phyloP scores from a whole-genome alignment of 768 basidiomycete species.

The Collybia nuda region DNA sequence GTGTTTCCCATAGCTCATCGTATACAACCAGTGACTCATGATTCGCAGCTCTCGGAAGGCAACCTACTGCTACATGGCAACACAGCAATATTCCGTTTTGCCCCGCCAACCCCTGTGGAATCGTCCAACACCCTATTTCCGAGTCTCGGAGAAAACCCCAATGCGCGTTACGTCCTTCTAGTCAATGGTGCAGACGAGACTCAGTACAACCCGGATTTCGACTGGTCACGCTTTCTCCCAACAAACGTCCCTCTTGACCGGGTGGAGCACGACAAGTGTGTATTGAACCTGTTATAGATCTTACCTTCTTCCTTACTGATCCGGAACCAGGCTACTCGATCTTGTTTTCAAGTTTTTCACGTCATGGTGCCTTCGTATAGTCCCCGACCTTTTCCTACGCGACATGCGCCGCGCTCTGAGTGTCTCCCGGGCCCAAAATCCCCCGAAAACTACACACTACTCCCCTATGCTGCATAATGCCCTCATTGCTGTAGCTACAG shows the following conservation, averaged over 20 bases:
- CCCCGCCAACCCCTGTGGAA: conserved; percentile 20
- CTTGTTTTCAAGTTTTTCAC: conserved; percentile 48
- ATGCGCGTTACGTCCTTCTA: conserved; percentile 39
- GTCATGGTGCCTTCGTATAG: conserved; percentile 49
- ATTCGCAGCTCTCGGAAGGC: conserved; percentile 36
- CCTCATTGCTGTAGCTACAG: conserved; percentile 44
- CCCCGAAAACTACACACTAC: conserved; percentile 56
- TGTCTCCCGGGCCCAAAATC: conserved; percentile 31
- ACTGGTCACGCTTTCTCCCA: conserved; percentile 51
- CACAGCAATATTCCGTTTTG: conserved; percentile 43
- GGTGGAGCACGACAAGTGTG: conserved; percentile 43
- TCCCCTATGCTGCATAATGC: conserved; percentile 75
- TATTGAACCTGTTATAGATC: too few species aligned
- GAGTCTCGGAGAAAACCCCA: conserved; percentile 25
- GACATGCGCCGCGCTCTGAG: conserved; percentile 45
- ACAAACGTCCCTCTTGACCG: conserved; percentile 39
- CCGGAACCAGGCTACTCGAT: conserved; percentile 35
- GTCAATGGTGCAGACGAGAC: conserved; percentile 37
- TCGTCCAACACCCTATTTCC: conserved; percentile 34
- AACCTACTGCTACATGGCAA: conserved; percentile 39
- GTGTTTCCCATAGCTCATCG: conserved; percentile 3
- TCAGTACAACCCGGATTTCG: conserved; percentile 44
- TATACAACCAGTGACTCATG: neutral
- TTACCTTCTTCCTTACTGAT: neutral
- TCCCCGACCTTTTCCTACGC: conserved; percentile 47